Base-by-base conservation (phyloP, 2,329 filamentous ascomycete species). In the Colletotrichum destructivum region DNA sequence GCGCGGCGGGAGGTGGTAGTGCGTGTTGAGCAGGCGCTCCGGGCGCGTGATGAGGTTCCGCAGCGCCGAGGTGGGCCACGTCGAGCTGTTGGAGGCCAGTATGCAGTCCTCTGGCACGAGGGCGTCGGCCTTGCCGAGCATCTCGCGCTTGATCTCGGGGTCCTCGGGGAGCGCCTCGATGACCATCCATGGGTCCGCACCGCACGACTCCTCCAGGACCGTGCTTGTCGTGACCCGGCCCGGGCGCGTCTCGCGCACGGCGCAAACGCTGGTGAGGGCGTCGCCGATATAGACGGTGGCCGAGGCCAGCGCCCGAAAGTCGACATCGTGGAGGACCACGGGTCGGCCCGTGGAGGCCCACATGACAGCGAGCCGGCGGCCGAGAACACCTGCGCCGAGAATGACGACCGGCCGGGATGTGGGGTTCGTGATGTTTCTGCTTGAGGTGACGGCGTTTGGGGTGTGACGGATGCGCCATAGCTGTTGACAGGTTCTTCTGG, bases 301-400 rank as follows among this genome's bases (percentile, higher is more conserved):
- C 0, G 75, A 75, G 15, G 67, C 49, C 13, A 79, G 75, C 0
- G 75, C 77, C 4, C 74, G 71, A 4, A 65, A 51, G 8, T 76
- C 76, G 21, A 73, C 73, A 73, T 80, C 78, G 66, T 79, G 77
- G 64, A 80, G 60, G 21, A 77, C 75, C 5, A 80, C 78, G 4
- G 78, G 73, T 57, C 80, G 65, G 49, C 64, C 26, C 74, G 78
- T 72, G 75, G 82, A 74, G 75, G 76, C 64, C 78, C 71, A 76
- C 73, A 82, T 56, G n/a, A 75, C 73, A 75, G 81, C 82, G 4
- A 84, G 76, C 8, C 83, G 81, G 13, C 82, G 78, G 46, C 83
- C 83, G 1, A 84, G 77, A 31, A 83, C 81, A 13, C 83, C 83
- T 3, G 80, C 82, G 1, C 83, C 83, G 26, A 84, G 75, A n/a